These are phyloP conservation scores for Priceomyces carsonii DNA, from an alignment of 805 yeast species.

Conservation along the genomic window DNA sequence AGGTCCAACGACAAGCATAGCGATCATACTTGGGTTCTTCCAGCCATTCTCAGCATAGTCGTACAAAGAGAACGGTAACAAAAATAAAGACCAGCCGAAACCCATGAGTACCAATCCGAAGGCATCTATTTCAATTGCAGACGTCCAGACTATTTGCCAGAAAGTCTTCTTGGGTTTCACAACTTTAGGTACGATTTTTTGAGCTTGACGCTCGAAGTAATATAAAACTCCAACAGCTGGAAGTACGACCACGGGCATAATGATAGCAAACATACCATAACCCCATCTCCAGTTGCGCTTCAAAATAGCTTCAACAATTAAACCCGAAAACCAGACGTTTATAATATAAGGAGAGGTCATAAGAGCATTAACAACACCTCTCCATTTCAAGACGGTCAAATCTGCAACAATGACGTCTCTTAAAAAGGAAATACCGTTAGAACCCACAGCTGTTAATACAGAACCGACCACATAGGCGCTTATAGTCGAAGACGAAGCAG, in stretches of 20 bases:
- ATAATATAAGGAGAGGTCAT: slow-evolving; percentile 39
- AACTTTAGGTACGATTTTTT: slow-evolving; percentile 8
- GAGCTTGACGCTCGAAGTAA: slow-evolving; percentile 31
- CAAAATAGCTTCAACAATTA: slow-evolving; percentile 30
- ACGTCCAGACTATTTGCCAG: slow-evolving; percentile 7
- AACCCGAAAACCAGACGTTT: slow-evolving; percentile 45
- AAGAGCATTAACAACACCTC: slow-evolving; percentile 17
- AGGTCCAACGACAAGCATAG: slow-evolving; percentile 43
- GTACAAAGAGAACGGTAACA: slow-evolving; percentile 37
- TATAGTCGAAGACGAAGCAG: slow-evolving; percentile 19
- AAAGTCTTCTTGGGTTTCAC: slow-evolving; percentile 4
- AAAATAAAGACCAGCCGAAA: slow-evolving; percentile 37
- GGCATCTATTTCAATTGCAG: slow-evolving; percentile 38
- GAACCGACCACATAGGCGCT: slow-evolving; percentile 24
- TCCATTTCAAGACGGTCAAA: slow-evolving; percentile 24
- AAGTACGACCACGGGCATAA: slow-evolving; percentile 39
- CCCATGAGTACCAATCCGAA: slow-evolving; percentile 37
- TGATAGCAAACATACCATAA: slow-evolving; percentile 49
- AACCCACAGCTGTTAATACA: slow-evolving; percentile 18
- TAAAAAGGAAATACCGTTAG: slow-evolving; percentile 18
- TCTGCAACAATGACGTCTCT: slow-evolving; percentile 21
- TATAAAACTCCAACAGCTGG: slow-evolving; percentile 34
- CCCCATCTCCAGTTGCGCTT: slow-evolving; percentile 53
- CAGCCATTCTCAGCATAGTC: slow-evolving; percentile 31
- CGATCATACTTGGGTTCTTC: slow-evolving; percentile 42